Evolutionary conservation across 805 yeast genomes (phyloP).

Genomic region (Starmerella scarabaei): DNA sequence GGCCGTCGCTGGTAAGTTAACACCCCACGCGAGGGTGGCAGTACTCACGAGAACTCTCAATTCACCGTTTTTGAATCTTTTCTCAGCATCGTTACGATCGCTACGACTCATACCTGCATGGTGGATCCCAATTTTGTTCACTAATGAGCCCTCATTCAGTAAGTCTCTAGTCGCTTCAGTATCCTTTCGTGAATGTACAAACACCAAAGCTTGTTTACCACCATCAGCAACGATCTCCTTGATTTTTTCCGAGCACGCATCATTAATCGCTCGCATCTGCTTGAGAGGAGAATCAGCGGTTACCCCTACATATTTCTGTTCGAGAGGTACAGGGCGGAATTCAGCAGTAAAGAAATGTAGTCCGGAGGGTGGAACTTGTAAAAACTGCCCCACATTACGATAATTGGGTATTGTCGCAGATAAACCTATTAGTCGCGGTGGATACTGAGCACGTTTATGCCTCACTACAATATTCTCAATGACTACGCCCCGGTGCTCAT

Average conservation of each 20-base stretch:
- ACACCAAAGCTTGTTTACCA: slow-evolving; percentile 69
- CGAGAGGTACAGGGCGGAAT: slow-evolving; percentile 84
- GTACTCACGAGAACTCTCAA: slow-evolving; percentile 87
- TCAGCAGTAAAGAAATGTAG: slow-evolving; percentile 76
- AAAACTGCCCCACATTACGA: slow-evolving; percentile 68
- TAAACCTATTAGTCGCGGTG: slow-evolving; percentile 59
- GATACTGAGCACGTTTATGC: slow-evolving; percentile 34
- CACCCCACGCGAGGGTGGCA: slow-evolving; percentile 99
- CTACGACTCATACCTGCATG: slow-evolving; percentile 93
- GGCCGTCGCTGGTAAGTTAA: slow-evolving; percentile 92
- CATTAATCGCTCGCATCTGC: slow-evolving; percentile 70
- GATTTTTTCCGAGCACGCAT: slow-evolving; percentile 75
- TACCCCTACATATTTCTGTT: slow-evolving; percentile 77
- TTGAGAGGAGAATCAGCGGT: slow-evolving; percentile 73
- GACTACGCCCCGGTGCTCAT: slow-evolving; percentile 81
- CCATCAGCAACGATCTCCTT: slow-evolving; percentile 39
- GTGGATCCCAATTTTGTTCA: slow-evolving; percentile 70
- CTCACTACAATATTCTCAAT: slow-evolving; percentile 78
- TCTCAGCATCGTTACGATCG: slow-evolving; percentile 76
- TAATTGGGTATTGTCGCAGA: slow-evolving; percentile 92
- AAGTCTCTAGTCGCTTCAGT: slow-evolving; percentile 76
- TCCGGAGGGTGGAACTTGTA: slow-evolving; percentile 43
- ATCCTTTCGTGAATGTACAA: slow-evolving; percentile 90
- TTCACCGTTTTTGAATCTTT: slow-evolving; percentile 69
- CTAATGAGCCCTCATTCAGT: slow-evolving; percentile 33